Evolutionary conservation across 805 yeast genomes (phyloP), one percentile per base, ranked within the genome.

Genomic region (Spathaspora gorwiae): DNA sequence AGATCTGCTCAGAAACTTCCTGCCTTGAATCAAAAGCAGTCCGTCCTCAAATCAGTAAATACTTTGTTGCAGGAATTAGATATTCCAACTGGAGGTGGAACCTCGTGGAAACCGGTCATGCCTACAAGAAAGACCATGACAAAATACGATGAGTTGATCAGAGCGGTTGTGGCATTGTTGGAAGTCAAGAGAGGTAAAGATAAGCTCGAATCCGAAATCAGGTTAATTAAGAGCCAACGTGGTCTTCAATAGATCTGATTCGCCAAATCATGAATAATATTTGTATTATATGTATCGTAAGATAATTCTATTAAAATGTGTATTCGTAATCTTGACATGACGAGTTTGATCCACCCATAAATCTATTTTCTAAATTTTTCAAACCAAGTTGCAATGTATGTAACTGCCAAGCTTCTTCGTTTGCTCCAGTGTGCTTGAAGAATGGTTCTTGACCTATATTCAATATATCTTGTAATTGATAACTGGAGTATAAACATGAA

Each of bases 131-230:
- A 75, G 43, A 89, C 90, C 1, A 79, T 88, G 64, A 75, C 82
- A 6, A 81, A 80, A 56, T 90, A 85, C 58, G 97, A 92, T 54
- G 80, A 80, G 46, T 65, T 94, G 43, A 73, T 86, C 40, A 81
- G 83, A 51, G 71, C 83, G 0, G 86, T 88, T 29, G 81, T 81
- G 10, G 76, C 84, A 1, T 68, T 92, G 50, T 70, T 90, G 45
- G 98, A 94, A 45, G 72, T 90, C 12, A 92, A 92, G 66, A 84
- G 81, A 60, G 95, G 88, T 46, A 80, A 81, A 15, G 99, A 94
- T 62, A 90, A 89, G 65, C 69, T 90, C 11, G 90, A 87, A 50
- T 83, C 95, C 2, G 98, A 92, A 54, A 75, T 71, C 26, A 58
- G 58, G 48, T 64, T 71, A 45, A 68, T 72, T 35, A 70, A 69